Base-by-base conservation (phyloP, 2,329 filamentous ascomycete species). In the Clarireedia homoeocarpa region DNA sequence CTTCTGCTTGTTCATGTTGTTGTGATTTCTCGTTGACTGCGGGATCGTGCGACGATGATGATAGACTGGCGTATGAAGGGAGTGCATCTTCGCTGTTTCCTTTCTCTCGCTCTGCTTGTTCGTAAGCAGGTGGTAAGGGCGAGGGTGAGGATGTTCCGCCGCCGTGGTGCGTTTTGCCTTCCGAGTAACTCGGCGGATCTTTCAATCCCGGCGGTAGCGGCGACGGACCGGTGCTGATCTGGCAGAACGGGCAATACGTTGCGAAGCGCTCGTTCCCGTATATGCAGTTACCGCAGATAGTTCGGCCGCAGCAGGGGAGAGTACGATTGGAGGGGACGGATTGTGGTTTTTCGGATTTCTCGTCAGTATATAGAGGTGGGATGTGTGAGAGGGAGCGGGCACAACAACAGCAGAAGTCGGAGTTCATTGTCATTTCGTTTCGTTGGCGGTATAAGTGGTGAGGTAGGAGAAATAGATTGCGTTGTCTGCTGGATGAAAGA, bases 151-250 rank as follows among this genome's bases (percentile, higher is more conserved):
- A 14, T 1, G 12, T 36, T 12, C 23, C 27, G 5, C 15, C 14
- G 2, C 5, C 6, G 9, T 6, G 4, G 4, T 34, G n/a, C 39
- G 4, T n/a, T 40, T n/a, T 9, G 17, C 17, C 17, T 20, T 44
- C n/a, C n/a, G 15, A n/a, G 73, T 90, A 90, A 10, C 80, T 75
- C 1, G 86, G 86, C n/a, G 86, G 85, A 58, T 86, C 81, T 65
- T 77, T 80, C 24, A 89, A 75, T 10, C 85, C 83, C 71, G 83
- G 83, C 1, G 83, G 17, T 9, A 23, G 79, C 48, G 83, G 75
- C 3, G 84, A 70, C 6, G 81, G 81, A 2, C 84, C 81, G 46
- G 74, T 78, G 5, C 84, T 84, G 63, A 89, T 80, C 71, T 92
- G 89, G 69, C 89, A 94, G 70, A 87, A 92, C 0, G 88, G 88